phyloP scores from a whole-genome alignment of 1,139 yeast species.

The Geotrichum carabidarum region DNA sequence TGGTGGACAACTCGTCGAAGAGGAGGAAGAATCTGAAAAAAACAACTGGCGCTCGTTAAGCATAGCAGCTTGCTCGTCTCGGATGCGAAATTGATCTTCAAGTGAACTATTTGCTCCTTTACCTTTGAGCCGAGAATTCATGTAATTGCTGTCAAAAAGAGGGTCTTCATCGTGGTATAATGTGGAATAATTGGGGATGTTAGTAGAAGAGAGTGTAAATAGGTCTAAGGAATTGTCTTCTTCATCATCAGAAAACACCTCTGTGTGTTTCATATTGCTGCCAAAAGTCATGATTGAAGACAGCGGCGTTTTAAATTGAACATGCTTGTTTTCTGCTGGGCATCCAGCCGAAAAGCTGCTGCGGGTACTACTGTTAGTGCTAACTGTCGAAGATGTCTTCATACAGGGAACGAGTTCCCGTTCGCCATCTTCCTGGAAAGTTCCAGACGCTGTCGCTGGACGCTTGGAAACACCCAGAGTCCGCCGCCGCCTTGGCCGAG shows the following conservation, averaged over 20 bases:
- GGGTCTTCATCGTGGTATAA: too few relatives aligned
- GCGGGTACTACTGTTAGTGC: background rate
- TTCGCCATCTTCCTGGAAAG: background rate
- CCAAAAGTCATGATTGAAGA: background rate
- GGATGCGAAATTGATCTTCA: background rate
- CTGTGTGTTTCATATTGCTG: background rate
- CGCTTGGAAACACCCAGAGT: background rate
- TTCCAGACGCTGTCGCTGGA: background rate
- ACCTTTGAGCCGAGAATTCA: background rate
- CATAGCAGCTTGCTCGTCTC: background rate
- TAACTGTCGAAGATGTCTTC: background rate
- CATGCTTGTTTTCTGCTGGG: background rate
- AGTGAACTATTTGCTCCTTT: background rate
- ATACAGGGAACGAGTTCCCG: background rate
- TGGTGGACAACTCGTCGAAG: background rate
- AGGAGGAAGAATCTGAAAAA: background rate
- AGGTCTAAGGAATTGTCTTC: background rate
- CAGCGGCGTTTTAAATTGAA: conserved; percentile 1
- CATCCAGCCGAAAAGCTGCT: background rate
- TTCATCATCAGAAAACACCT: background rate
- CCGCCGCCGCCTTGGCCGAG: background rate
- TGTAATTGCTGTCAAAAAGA: background rate
- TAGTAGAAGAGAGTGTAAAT: background rate
- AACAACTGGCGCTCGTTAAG: background rate
- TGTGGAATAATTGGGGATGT: too few relatives aligned